phyloP scores from a whole-genome alignment of 306 rosid genomes.

The Vigna trinervia region DNA sequence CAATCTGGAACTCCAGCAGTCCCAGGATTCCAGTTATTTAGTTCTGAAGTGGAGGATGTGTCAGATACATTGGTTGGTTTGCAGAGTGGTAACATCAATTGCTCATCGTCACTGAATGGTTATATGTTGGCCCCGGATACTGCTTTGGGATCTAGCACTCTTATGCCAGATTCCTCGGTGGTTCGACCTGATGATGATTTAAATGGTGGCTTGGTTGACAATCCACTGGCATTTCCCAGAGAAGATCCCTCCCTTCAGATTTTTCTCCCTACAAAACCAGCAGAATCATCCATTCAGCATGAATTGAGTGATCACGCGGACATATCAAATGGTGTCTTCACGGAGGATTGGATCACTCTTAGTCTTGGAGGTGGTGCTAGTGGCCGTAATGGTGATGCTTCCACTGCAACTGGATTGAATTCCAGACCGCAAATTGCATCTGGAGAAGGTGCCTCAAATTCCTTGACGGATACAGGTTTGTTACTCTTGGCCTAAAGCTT shows the following conservation, averaged over 20 bases:
- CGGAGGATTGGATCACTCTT: slow-evolving; percentile 93
- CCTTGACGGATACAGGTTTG: slow-evolving; percentile 78
- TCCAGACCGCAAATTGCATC: slow-evolving; percentile 65
- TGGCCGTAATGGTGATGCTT: slow-evolving; percentile 63
- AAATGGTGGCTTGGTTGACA: slow-evolving; percentile 84
- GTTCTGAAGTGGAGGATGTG: slow-evolving; percentile 78
- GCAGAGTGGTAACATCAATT: slow-evolving; percentile 67
- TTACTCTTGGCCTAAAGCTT: slow-evolving; percentile 45
- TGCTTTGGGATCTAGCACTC: slow-evolving; percentile 65
- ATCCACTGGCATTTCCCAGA: slow-evolving; percentile 83
- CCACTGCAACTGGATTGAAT: slow-evolving; percentile 62
- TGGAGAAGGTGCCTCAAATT: slow-evolving; percentile 58
- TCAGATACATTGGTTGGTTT: slow-evolving; percentile 68
- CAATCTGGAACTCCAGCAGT: slow-evolving; percentile 76
- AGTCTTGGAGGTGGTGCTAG: slow-evolving; percentile 82
- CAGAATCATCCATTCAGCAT: slow-evolving; percentile 67
- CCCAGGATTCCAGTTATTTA: slow-evolving; percentile 82
- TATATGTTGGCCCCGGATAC: slow-evolving; percentile 68
- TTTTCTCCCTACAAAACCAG: slow-evolving; percentile 95
- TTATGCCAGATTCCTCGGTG: slow-evolving; percentile 60
- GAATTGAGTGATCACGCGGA: slow-evolving; percentile 78
- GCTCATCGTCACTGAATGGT: slow-evolving; percentile 81
- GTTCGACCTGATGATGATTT: slow-evolving; percentile 70
- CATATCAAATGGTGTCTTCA: slow-evolving; percentile 78
- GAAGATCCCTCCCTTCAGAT: slow-evolving; percentile 96